Conservation (phyloP, 257 asterid species). For the Capsicum pubescens region DNA sequence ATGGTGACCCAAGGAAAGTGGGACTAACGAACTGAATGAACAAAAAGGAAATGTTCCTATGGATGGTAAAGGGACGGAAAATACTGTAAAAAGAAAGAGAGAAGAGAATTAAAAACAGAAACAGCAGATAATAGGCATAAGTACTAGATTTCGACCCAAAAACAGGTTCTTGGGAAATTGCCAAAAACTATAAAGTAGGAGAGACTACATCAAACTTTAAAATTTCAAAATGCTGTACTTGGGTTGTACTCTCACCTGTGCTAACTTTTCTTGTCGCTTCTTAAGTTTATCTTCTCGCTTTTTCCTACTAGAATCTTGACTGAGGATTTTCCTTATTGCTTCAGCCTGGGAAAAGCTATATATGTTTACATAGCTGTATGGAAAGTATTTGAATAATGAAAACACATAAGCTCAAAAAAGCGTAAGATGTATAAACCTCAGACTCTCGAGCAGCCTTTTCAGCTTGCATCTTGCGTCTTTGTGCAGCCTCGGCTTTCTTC, state of each 20-base stretch:
- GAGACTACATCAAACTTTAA: neutral
- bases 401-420: neutral
- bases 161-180: neutral
- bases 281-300: slow-evolving; percentile 72
- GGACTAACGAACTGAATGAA: slow-evolving; percentile 16
- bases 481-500: slow-evolving; percentile 88
- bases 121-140: neutral
- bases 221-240: neutral
- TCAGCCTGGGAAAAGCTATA: slow-evolving; percentile 61
- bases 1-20: slow-evolving; percentile 1
- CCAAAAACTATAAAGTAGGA: neutral
- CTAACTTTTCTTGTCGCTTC: slow-evolving; percentile 63
- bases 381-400: neutral
- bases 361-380: slow-evolving; percentile 16
- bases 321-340: slow-evolving; percentile 84
- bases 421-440: slow-evolving; percentile 54
- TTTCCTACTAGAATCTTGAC: slow-evolving; percentile 92
- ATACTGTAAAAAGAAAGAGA: neutral
- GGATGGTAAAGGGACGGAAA: slow-evolving; percentile 7
- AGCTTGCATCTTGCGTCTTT: slow-evolving; percentile 73
- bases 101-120: neutral
- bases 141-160: neutral
- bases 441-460: slow-evolving; percentile 91
- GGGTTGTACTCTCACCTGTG: slow-evolving; percentile 52
- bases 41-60: neutral